Evolutionary conservation across 2,329 filamentous ascomycete species (phyloP).

Genomic region (Colletotrichum tropicale): DNA sequence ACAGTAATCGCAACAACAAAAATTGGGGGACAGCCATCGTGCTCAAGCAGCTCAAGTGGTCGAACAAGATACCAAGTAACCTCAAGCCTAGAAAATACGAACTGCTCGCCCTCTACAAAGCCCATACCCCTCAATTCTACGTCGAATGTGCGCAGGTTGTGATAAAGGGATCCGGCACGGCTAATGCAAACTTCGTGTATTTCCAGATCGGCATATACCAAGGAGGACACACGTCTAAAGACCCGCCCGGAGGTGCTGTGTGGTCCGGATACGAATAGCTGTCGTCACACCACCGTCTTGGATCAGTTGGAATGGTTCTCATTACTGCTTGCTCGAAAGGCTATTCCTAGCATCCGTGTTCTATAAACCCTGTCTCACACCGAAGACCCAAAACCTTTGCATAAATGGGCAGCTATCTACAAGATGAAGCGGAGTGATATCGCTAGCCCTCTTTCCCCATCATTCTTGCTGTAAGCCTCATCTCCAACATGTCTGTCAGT

Average conservation of each 20-base stretch:
- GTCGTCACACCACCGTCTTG: not conserved
- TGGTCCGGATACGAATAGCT: not conserved
- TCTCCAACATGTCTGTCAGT: not conserved
- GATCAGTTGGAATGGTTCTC: not conserved
- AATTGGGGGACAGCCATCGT: slow-evolving; percentile 54
- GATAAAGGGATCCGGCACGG: slow-evolving; percentile 51
- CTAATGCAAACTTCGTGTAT: not conserved
- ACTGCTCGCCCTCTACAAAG: slow-evolving; percentile 59
- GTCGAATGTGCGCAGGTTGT: slow-evolving; percentile 60
- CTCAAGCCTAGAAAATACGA: slow-evolving; percentile 61
- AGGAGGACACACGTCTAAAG: not conserved
- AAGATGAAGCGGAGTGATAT: not conserved
- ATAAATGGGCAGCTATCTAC: not conserved
- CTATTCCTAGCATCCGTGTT: not conserved
- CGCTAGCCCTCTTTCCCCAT: not conserved
- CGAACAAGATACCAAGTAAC: slow-evolving; percentile 51
- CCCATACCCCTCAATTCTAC: slow-evolving; percentile 57
- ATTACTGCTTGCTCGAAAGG: not conserved
- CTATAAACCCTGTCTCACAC: not conserved
- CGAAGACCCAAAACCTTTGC: not conserved
- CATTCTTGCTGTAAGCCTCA: not conserved
- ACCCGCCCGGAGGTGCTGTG: not conserved
- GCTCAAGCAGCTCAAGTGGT: slow-evolving; percentile 40
- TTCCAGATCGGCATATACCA: not conserved
- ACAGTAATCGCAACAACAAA: slow-evolving; percentile 44